Evolutionary conservation across 2,329 filamentous ascomycete species (phyloP), one percentile per base, ranked within the genome.

Genomic region (Alternaria gansuensis): DNA sequence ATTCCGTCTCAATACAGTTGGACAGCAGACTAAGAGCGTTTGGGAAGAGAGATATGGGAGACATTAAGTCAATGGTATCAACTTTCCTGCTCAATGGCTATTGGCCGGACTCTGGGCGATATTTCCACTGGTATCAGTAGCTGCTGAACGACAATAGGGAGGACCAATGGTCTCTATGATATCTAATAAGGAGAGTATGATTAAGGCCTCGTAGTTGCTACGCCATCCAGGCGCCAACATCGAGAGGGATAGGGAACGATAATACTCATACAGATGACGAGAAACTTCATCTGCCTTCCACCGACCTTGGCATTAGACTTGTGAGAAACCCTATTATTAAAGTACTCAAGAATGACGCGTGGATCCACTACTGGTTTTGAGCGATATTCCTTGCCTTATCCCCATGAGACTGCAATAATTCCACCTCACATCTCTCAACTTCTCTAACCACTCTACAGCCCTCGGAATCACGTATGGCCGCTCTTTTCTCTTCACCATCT

Each of bases 391-490:
- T 17, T 17, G 17, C 17, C 17, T 17, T 24, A 21, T 40, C 11
- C 37, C 11, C 21, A n/a, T 23, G 4, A 13, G 21, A 40, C 17
- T 17, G 37, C 17, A 11, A 10, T 21, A 10, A 40, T 40, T 21
- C 37, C 13, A 21, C 37, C 17, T 17, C 37, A 29, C 28, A 46
- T 6, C 23, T 33, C n/a, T 54, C 49, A 33, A 51, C 49, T n/a
- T 51, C 17, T 51, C 49, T 51, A 51, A 36, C 36, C 37, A 26
- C 17, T 33, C 24, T 43, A 51, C 17, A 31, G 45, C 49, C 49
- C 49, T 45, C 21, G 59, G 51, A 39, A 69, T 51, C 4, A 59
- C 56, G 54, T 61, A 69, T 31, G 54, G 54, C 57, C 39, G 60
- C 53, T 59, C 60, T 64, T 17, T 43, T 43, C 17, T 58, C 51